Evolutionary conservation across 345 rosid genomes (phyloP), one percentile per base, ranked within the genome.

Genomic region (Acer saccharum): DNA sequence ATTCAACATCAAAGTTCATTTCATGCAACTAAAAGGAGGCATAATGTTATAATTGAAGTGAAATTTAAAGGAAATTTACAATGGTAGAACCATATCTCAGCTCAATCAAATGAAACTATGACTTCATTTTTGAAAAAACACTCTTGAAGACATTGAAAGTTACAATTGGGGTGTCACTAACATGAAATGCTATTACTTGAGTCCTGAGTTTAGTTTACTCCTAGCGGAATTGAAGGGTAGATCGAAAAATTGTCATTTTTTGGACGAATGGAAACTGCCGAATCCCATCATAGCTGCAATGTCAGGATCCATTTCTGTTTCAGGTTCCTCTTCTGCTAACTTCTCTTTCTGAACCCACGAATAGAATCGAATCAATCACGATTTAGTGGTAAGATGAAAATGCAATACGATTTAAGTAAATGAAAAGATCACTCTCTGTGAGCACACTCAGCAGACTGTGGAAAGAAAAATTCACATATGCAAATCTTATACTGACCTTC

Each of bases 281-380:
- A 95, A 95, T 71, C 99, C 99, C 99, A 95, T 93, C 93, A 92
- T 77, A 71, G 94, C 94, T 61, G 99, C 99, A 80, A 95, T 91
- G 58, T 96, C 99, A 0, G 99, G 95, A 85, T 94, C 97, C 46
- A 88, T 83, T 73, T 96, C 98, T 11, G 88, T 86, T 81, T 91
- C 99, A 78, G 64, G 27, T 8, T 92, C 97, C 55, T 92, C 97
- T 9, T 16, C 29, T 7, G 83, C 83, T 32, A 88, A 88, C 81
- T 94, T 93, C 87, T 92, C 99, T 86, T 88, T 94, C 99, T 96
- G 90, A 60, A 76, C 10, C 72, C 50, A 23, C 21, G 52, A 55
- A 69, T 1, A 75, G 48, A 66, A 20, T 41, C 73, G 39, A 61
- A 65, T 32, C 64, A 27, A 50, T 35, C 62, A 74, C 9, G 16